These are phyloP conservation scores for Metschnikowia lunata DNA, from an alignment of 805 yeast species.

Conservation along the genomic window DNA sequence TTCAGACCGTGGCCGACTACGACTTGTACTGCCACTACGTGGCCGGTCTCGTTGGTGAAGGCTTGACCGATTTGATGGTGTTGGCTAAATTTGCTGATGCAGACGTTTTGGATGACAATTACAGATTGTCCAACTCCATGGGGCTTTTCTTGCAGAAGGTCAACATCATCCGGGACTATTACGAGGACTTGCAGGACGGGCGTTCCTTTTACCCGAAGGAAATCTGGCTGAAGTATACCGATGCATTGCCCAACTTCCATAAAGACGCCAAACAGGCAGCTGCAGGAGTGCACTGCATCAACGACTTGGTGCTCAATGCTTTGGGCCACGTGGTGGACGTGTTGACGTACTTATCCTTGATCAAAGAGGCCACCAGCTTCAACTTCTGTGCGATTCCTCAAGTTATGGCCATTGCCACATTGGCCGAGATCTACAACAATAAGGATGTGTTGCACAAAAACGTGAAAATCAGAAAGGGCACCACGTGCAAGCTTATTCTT, in stretches of 20 bases:
- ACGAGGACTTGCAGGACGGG: conserved; percentile 87
- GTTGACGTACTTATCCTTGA: conserved; percentile 66
- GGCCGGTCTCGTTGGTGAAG: conserved; percentile 97
- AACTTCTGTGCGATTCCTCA: conserved; percentile 97
- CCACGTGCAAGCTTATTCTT: conserved; percentile 72
- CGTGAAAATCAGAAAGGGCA: conserved; percentile 88
- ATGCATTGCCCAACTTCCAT: conserved; percentile 54
- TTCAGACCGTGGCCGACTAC: conserved; percentile 73
- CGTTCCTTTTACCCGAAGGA: conserved; percentile 96
- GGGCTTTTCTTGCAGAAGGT: conserved; percentile 94
- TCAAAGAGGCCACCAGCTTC: conserved; percentile 78
- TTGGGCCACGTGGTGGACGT: conserved; percentile 74
- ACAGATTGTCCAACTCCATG: conserved; percentile 73
- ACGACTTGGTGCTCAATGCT: conserved; percentile 76
- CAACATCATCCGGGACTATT: conserved; percentile 90
- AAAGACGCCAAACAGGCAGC: conserved; percentile 40
- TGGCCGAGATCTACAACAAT: conserved; percentile 81
- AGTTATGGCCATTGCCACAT: conserved; percentile 97
- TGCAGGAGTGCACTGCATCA: conserved; percentile 70
- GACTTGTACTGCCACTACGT: conserved; percentile 94
- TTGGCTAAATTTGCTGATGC: conserved; percentile 66
- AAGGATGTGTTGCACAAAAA: conserved; percentile 62
- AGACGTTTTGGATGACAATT: conserved; percentile 44
- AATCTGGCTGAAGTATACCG: conserved; percentile 82
- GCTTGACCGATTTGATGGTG: conserved; percentile 77